Percentiles rank a stretch among this genome's conserved stretches.
phyloP scores from a whole-genome alignment of 768 basidiomycete species.

The Trametes coccinea region DNA sequence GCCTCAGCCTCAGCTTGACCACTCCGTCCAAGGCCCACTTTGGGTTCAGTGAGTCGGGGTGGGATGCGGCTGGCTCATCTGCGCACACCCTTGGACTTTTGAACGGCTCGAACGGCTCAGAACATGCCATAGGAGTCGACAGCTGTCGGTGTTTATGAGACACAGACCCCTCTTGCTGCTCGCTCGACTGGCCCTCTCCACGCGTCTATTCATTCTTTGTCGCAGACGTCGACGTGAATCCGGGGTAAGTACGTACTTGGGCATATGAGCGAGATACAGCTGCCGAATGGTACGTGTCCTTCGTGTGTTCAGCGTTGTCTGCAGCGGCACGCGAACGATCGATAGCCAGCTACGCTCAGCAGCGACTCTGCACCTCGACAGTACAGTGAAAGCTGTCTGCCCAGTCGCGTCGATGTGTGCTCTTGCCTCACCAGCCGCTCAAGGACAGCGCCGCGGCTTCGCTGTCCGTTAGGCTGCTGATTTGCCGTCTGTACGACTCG shows the following conservation, averaged over 20 bases:
- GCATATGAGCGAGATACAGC: too few species aligned
- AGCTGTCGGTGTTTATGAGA: slow-evolving; percentile 7
- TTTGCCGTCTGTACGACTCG: background rate
- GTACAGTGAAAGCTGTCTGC: too few species aligned
- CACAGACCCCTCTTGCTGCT: background rate
- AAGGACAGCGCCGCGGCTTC: background rate
- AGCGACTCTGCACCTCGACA: background rate
- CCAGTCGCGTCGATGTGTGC: background rate
- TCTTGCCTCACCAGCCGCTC: background rate
- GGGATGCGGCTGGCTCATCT: background rate
- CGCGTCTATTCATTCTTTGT: slow-evolving; percentile 10
- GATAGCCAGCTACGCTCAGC: background rate
- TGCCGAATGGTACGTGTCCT: background rate
- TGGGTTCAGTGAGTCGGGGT: background rate
- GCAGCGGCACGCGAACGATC: background rate
- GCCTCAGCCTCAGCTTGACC: too few species aligned
- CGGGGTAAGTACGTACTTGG: background rate
- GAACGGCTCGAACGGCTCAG: slow-evolving; percentile 3
- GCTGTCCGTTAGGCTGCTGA: background rate
- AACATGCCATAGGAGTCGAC: background rate
- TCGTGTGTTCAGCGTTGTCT: background rate
- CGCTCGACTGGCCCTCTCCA: background rate
- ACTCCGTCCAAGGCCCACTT: too few species aligned
- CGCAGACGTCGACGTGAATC: slow-evolving; percentile 8
- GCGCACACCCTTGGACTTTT: slow-evolving; percentile 5